A percentile compares a stretch with the other conserved stretches of the same genome.
These are phyloP conservation scores for Coniferiporia weirii DNA, from an alignment of 1,284 basidiomycete genomes.

Conservation along the genomic window DNA sequence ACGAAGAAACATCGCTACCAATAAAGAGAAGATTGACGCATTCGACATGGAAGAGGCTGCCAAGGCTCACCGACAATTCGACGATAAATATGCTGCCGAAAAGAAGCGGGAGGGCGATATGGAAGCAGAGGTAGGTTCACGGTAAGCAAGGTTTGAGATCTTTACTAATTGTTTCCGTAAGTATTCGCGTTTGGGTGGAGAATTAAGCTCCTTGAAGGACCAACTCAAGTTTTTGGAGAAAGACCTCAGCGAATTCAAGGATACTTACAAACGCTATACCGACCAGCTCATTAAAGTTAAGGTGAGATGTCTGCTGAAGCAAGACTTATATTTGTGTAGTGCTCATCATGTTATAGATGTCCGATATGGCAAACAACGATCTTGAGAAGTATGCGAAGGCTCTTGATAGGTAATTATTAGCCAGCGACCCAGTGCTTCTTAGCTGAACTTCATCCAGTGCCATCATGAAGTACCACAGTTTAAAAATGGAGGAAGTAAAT, in stretches of 20 bases:
- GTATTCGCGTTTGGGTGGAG: conserved; percentile 80
- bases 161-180: conserved; percentile 28
- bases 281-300: conserved; percentile 94
- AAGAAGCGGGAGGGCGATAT: conserved; percentile 69
- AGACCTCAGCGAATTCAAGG: conserved; percentile 85
- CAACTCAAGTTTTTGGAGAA: conserved; percentile 64
- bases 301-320: conserved; percentile 37
- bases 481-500: conserved; percentile 99
- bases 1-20: conserved; percentile 57
- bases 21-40: conserved; percentile 69
- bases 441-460: conserved; percentile 49
- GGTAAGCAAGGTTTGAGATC: conserved; percentile 11
- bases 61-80: conserved; percentile 77
- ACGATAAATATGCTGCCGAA: conserved; percentile 71
- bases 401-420: conserved; percentile 72
- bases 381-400: conserved; percentile 97
- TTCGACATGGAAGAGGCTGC: conserved; percentile 81
- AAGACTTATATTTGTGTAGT: not conserved
- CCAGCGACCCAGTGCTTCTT: no score
- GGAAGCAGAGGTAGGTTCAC: conserved; percentile 55
- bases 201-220: conserved; percentile 70
- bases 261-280: conserved; percentile 81
- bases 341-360: conserved; percentile 51
- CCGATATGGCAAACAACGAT: conserved; percentile 92
- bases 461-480: conserved; percentile 96